Conservation (phyloP, 148 eudicot species). For the Pouteria glomerata region DNA sequence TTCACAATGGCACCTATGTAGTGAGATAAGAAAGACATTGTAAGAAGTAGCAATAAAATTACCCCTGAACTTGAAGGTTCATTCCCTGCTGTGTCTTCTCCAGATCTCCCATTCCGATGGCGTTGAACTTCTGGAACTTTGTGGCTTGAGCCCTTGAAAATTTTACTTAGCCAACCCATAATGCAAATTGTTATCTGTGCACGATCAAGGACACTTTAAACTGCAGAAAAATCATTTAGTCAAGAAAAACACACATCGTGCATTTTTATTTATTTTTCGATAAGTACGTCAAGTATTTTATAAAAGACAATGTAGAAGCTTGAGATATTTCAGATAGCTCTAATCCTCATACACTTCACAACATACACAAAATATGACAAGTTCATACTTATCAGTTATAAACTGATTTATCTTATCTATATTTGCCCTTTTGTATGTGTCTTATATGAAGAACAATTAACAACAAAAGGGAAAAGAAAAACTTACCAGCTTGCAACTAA, state of each 20-base stretch:
- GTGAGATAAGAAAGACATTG: not conserved
- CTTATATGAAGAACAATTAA: not conserved
- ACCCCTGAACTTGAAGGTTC: constrained; percentile 68
- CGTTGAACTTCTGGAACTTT: constrained; percentile 44
- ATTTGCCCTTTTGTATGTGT: not conserved
- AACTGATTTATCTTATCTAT: not conserved
- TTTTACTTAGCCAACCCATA: constrained; percentile 84
- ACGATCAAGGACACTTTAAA: constrained; percentile 18
- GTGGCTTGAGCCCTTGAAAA: constrained; percentile 69
- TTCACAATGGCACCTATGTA: not conserved
- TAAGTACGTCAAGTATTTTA: no score
- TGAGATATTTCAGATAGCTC: not conserved
- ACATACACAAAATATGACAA: not conserved
- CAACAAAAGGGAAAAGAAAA: not conserved
- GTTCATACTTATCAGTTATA: not conserved
- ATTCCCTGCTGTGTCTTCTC: constrained; percentile 33
- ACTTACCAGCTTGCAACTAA: not conserved
- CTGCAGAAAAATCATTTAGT: constrained; percentile 22
- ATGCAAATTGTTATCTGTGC: constrained; percentile 23
- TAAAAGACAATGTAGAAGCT: not conserved
- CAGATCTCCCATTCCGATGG: constrained; percentile 40
- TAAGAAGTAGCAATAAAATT: not conserved
- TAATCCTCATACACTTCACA: not conserved
- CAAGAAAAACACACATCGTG: not conserved
- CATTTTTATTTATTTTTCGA: no score